Base-by-base conservation (phyloP, 768 basidiomycete species). In the Tremella mesenterica region DNA sequence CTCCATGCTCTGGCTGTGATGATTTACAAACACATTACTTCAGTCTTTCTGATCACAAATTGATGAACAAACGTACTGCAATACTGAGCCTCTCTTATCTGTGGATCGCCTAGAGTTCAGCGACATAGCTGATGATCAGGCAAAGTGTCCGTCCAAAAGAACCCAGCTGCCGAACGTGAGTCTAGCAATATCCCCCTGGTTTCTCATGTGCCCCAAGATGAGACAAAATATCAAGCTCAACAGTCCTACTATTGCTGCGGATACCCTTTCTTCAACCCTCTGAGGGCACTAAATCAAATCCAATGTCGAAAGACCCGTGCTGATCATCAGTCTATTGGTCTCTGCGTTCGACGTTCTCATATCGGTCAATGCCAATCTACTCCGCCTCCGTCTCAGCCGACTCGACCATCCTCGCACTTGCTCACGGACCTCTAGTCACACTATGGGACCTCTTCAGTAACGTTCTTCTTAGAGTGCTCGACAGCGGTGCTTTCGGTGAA, bases 361-460 rank as follows among this genome's bases (percentile, higher is more conserved):
- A 85, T 67, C 85, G 84, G 39, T 76, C 78, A n/a, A 80, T 77
- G 47, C 86, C 90, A 28, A 77, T 77, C 49, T 78, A 82, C 58
- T 50, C 58, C 6, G 76, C 80, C 0, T 79, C 82, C 1, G 95
- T 90, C 83, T 88, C 92, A 5, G 79, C 78, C 3, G 95, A 99
- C 70, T 85, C 82, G 8, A 91, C 91, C 4, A 77, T 99, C 28
- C 75, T 97, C 43, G 85, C 85, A 12, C 79, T 92, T 20, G 77
- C 83, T 12, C 79, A 85, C 48, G 82, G 82, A 0, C 67, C 79
- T 14, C 80, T 81, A 54, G 77, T 92, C 48, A 81, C 82, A 4
- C 71, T 97, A 5, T 95, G 86, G 72, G 83, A 89, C 62, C 79
- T 86, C 0, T 62, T 75, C 20, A 81, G 81, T 21, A 84, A 81